Conservation (phyloP, 495 filamentous ascomycete genomes). For the Lophiostoma macrostomum region DNA sequence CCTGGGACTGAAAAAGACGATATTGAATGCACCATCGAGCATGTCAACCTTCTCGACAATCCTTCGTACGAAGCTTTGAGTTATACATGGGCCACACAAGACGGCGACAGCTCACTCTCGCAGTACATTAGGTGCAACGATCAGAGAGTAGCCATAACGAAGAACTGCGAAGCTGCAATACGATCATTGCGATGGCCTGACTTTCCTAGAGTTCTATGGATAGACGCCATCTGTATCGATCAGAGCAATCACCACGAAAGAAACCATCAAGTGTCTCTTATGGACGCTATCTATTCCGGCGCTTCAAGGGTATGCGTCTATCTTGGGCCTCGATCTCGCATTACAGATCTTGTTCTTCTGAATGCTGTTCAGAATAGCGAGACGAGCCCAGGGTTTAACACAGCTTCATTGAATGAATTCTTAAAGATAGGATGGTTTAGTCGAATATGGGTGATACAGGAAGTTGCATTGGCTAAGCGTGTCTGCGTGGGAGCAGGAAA, state of each 20-base stretch:
- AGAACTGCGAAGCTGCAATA: background rate
- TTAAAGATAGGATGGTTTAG: constrained; percentile 4
- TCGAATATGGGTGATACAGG: constrained; percentile 10
- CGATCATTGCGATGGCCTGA: background rate
- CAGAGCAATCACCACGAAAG: constrained; percentile 24
- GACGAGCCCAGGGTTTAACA: background rate
- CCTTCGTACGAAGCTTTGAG: constrained; percentile 2
- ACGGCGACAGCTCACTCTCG: background rate
- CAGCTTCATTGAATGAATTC: background rate
- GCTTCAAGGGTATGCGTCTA: constrained; percentile 28
- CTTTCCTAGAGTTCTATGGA: constrained; percentile 9
- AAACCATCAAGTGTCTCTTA: constrained; percentile 28
- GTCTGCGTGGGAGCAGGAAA: background rate
- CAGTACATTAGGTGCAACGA: background rate
- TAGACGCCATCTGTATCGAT: constrained; percentile 33
- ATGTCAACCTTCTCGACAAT: constrained; percentile 4
- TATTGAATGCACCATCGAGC: background rate
- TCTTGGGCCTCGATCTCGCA: constrained; percentile 16
- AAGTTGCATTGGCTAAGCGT: constrained; percentile 2
- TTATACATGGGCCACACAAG: constrained; percentile 1
- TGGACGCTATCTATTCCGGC: constrained; percentile 31
- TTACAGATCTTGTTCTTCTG: background rate
- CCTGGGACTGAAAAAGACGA: background rate
- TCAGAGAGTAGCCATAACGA: background rate
- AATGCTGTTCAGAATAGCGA: no score